A percentile compares a stretch with the other conserved stretches of the same genome.
These are phyloP conservation scores for Fusarium compactum DNA, from an alignment of 2,329 filamentous ascomycete genomes.

Conservation along the genomic window DNA sequence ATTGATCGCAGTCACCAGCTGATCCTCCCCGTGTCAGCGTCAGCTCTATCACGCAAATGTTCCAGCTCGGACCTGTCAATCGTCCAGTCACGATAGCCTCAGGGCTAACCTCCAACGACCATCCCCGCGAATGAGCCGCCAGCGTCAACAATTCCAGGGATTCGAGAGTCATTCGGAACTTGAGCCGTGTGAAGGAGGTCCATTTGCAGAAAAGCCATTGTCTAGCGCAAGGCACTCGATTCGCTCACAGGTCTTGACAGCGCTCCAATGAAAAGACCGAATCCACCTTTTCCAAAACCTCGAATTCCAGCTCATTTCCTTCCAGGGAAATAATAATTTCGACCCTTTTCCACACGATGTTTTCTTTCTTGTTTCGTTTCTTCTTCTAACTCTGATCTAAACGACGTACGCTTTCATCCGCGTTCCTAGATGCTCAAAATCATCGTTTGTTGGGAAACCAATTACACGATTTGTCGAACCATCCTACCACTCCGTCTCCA, in stretches of 20 bases:
- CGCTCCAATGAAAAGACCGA: constrained; percentile 45
- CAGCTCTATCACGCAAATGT: constrained; percentile 5
- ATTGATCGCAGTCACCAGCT: neutral
- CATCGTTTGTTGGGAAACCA: neutral
- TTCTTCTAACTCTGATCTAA: neutral
- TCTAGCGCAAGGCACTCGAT: constrained; percentile 45
- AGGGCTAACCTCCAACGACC: constrained; percentile 20
- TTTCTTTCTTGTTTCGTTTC: neutral
- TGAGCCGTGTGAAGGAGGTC: constrained; percentile 24
- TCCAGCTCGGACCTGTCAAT: constrained; percentile 1
- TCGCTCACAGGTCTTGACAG: constrained; percentile 38
- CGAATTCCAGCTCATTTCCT: constrained; percentile 43
- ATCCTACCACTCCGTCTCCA: constrained; percentile 30
- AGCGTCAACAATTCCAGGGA: constrained; percentile 12
- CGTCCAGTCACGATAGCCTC: constrained; percentile 29
- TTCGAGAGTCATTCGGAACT: constrained; percentile 27
- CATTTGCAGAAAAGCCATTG: constrained; percentile 41
- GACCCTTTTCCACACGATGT: constrained; percentile 4
- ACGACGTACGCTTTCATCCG: neutral
- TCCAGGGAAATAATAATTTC: constrained; percentile 21
- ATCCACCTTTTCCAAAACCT: constrained; percentile 42
- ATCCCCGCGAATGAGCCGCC: constrained; percentile 13
- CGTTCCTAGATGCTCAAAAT: neutral
- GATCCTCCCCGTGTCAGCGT: neutral
- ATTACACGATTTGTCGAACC: constrained; percentile 20